Evolutionary conservation across 768 basidiomycete genomes (phyloP), one percentile per base, ranked within the genome.

Genomic region (Boletus coccyginus): DNA sequence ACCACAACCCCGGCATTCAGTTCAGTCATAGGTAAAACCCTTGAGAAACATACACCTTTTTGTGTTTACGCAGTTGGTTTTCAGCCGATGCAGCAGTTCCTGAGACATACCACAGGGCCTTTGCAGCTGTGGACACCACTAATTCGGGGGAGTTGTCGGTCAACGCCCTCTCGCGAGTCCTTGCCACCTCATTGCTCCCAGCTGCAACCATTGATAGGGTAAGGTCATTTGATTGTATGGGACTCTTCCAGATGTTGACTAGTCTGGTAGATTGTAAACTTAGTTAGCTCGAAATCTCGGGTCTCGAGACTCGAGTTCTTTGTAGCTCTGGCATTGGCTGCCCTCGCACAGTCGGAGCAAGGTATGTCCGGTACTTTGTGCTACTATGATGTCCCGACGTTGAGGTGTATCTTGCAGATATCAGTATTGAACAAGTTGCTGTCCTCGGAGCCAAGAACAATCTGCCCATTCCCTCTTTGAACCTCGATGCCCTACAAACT

Each of bases 301-400:
- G 88, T 98, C 38, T 91, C 92, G 9, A 91, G 85, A 62, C 83
- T 88, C 54, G 94, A 98, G 67, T 95, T 96, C 76, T 95, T 90
- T 69, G 90, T 95, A 12, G 91, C 93, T 11, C 73, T 98, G 27
- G 92, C 91, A 12, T 78, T 98, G 14, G 92, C 91, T 44, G 91
- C 92, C 3, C 76, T 96, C 5, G 92, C 91, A 7, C 94, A 98
- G 71, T 75, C 83, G 7, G 87, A 85, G 5, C 86, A 87, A 81
- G 91, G 91, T 89, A 53, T 27, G 73, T 63, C 7, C 14, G 38
- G 32, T 31, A 10, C 57, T 32, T 62, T 55, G 14, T 50, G 19
- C 41, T 39, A 40, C 32, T 16, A 44, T 46, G 31, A 50, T 16
- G 16, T 43, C 14, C 40, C 11, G 29, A 54, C 51, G 39, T 29